Evolutionary conservation across 768 basidiomycete species (phyloP).

Genomic region (Crepidotus variabilis): DNA sequence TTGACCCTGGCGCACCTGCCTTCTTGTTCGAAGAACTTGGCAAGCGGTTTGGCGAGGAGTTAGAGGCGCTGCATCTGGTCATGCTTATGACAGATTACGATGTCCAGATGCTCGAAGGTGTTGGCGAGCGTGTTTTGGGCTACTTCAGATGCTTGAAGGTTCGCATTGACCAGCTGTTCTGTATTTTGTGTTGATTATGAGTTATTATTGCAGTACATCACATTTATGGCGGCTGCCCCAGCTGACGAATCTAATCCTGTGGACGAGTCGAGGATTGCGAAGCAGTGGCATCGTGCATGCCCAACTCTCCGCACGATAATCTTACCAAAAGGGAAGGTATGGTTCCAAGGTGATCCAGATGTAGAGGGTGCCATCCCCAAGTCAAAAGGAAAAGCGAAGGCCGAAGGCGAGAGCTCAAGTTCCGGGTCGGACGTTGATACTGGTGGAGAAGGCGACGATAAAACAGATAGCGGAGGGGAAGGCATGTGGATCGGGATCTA

Average conservation of each 20-base stretch:
- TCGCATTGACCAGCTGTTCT: constrained; percentile 1
- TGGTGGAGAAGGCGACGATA: neutral
- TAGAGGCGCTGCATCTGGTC: constrained; percentile 63
- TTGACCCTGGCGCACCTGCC: constrained; percentile 43
- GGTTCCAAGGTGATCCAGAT: constrained; percentile 40
- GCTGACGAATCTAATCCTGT: constrained; percentile 16
- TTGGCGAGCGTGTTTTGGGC: constrained; percentile 30
- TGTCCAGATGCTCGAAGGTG: constrained; percentile 40
- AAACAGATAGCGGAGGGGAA: neutral
- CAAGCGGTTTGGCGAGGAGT: constrained; percentile 27
- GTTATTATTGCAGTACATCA: constrained; percentile 40
- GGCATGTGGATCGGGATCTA: neutral
- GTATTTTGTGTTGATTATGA: neutral
- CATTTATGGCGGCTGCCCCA: constrained; percentile 50
- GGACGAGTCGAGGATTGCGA: constrained; percentile 50
- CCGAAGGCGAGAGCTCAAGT: neutral
- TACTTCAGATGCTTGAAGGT: constrained; percentile 38
- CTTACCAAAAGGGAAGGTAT: constrained; percentile 57
- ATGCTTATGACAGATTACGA: constrained; percentile 45
- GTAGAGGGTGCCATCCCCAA: neutral
- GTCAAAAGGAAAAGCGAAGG: neutral
- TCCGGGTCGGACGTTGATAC: neutral
- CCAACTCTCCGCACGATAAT: constrained; percentile 63
- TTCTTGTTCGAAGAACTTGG: constrained; percentile 46
- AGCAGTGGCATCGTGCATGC: constrained; percentile 52